phyloP scores from a whole-genome alignment of 2,329 filamentous ascomycete genomes.

The Aurifilum marmelostoma region DNA sequence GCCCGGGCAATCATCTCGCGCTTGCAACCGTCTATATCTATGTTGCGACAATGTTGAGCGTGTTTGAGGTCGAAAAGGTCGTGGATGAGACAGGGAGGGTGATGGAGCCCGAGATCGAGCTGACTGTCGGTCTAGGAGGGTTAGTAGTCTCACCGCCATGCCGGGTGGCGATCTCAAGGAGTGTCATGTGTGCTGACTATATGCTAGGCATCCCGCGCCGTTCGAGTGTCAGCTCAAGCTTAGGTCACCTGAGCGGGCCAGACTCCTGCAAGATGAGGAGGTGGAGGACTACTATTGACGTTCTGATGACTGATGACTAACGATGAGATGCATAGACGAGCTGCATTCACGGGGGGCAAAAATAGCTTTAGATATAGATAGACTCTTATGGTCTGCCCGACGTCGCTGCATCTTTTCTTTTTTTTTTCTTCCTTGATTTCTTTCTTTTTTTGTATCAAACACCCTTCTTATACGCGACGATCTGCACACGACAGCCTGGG shows the following conservation, averaged over 20 bases:
- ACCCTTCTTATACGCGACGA: not conserved
- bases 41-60: conserved; percentile 40
- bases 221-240: conserved; percentile 30
- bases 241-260: conserved; percentile 20
- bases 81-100: conserved; percentile 29
- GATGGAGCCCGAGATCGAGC: conserved; percentile 30
- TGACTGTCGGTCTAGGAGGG: conserved; percentile 33
- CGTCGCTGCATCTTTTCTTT: not conserved
- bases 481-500: not conserved
- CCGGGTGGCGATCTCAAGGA: not conserved
- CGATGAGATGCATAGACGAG: not conserved
- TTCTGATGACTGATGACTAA: conserved; percentile 16
- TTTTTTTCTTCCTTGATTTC: not conserved
- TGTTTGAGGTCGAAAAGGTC: conserved; percentile 30
- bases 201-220: conserved; percentile 30
- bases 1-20: conserved; percentile 36
- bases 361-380: conserved; percentile 5
- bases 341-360: not conserved
- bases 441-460: too few species aligned
- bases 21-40: conserved; percentile 41
- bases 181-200: not conserved
- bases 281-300: conserved; percentile 6
- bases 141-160: conserved; percentile 15
- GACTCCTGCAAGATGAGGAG: conserved; percentile 14
- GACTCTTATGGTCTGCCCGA: not conserved